phyloP scores from a whole-genome alignment of 164 flowering plant species.

The Buxus sempervirens region DNA sequence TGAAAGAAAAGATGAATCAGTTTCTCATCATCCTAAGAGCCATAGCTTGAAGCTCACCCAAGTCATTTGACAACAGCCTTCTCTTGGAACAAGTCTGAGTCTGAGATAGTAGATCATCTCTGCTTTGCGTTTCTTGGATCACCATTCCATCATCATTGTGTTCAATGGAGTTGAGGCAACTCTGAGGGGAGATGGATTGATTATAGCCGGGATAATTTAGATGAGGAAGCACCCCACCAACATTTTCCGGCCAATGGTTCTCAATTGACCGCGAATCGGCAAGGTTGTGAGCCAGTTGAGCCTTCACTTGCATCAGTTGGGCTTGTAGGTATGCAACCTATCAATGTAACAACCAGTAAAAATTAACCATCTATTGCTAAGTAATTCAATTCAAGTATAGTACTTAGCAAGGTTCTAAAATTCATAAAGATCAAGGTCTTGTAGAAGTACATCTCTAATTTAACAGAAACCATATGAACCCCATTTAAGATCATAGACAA shows the following conservation, averaged over 20 bases:
- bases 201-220: conserved; percentile 21
- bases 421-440: too few relatives aligned
- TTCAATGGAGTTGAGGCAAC: conserved; percentile 51
- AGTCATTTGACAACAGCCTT: conserved; percentile 40
- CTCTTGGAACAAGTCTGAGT: conserved; percentile 33
- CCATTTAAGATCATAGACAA: too few relatives aligned
- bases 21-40: conserved; percentile 82
- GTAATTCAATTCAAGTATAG: too few relatives aligned
- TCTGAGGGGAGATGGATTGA: conserved; percentile 48
- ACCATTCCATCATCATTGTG: conserved; percentile 15
- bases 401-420: too few relatives aligned
- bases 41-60: conserved; percentile 76
- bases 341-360: not conserved
- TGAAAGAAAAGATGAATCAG: conserved; percentile 15
- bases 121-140: conserved; percentile 34
- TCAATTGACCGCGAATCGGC: conserved; percentile 19
- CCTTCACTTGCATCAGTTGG: conserved; percentile 69
- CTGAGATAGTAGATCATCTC: conserved; percentile 25
- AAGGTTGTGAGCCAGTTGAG: conserved; percentile 46
- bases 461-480: too few relatives aligned
- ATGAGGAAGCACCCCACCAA: conserved; percentile 5
- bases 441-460: too few relatives aligned
- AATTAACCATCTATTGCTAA: not conserved
- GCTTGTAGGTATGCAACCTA: conserved; percentile 82
- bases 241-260: conserved; percentile 37